A percentile compares a stretch with the other conserved stretches of the same genome.
These are phyloP conservation scores for Lentinula detonsa DNA, from an alignment of 768 basidiomycete species.

Conservation along the genomic window DNA sequence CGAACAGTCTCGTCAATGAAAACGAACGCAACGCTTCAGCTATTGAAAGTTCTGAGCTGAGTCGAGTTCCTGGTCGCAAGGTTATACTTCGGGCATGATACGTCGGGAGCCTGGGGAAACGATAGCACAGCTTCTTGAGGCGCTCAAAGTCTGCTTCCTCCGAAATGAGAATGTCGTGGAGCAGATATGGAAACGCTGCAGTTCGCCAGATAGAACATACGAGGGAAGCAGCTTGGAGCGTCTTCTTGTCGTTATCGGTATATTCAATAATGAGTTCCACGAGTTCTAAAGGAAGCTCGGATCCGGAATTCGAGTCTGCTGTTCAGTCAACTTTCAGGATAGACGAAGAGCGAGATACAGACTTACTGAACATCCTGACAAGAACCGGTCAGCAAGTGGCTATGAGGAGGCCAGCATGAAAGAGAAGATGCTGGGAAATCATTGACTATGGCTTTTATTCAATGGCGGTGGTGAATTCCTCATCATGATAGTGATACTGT, in stretches of 20 bases:
- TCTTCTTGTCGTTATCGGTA: not conserved
- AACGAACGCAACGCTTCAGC: not conserved
- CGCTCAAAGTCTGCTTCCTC: slow-evolving; percentile 4
- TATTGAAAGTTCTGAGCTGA: not conserved
- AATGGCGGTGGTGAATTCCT: not conserved
- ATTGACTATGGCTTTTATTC: not conserved
- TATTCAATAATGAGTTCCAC: slow-evolving; percentile 2
- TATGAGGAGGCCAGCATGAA: not conserved
- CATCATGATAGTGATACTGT: slow-evolving; percentile 4
- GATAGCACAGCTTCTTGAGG: not conserved
- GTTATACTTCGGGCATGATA: not conserved
- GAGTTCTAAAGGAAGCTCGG: not conserved
- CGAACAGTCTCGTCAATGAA: not conserved
- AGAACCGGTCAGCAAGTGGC: not conserved
- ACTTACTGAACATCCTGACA: not conserved
- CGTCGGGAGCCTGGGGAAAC: slow-evolving; percentile 4
- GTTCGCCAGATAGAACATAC: slow-evolving; percentile 1
- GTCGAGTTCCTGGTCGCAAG: not conserved
- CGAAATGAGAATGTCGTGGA: slow-evolving; percentile 1
- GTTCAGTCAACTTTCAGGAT: not conserved
- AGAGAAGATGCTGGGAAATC: not conserved
- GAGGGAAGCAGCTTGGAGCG: not conserved
- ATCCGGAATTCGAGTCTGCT: not conserved
- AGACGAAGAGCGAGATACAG: not conserved
- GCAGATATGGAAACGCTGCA: slow-evolving; percentile 4